Evolutionary conservation across 768 basidiomycete species (phyloP), one percentile per base, ranked within the genome.

Genomic region (Paxillus involutus): DNA sequence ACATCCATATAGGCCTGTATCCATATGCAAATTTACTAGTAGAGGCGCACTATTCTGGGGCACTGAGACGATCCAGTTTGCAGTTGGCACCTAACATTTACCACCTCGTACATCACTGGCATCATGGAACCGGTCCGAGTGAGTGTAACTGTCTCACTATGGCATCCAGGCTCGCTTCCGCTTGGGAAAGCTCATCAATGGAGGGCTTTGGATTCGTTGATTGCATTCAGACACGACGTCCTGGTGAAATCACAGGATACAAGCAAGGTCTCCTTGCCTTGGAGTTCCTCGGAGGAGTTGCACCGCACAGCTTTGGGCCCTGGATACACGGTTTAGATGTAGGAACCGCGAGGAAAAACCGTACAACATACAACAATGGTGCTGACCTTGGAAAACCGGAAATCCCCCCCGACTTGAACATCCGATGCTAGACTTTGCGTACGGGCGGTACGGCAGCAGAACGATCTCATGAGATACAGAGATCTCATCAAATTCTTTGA

Each of bases 351-450:
- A 26, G 26, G 26, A 26, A 26, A 26, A 26, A 3, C 26, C 26
- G 26, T 26, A 21, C 14, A 10, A 16, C 67, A n/a, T 17, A 1
- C 33, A 16, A 13, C n/a, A 43, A 47, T 9, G 39, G 43, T 26
- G 41, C 36, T 84, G 77, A 8, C 86, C 86, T 21, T 21, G 21
- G 21, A 21, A n/a, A 21, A 21, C 21, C 21, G 49, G 74, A 72
- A 17, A 79, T 73, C 58, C 84, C 61, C 4, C 83, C 86, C 4
- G 80, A 76, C 62, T 86, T 85, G 70, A 88, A 80, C 6, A 88
- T 56, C 0, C 79, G 21, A 21, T 21, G 26, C 6, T 3, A 5
- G 26, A 26, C 26, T 26, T 26, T 26, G 26, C 26, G 21, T 21
- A 21, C 21, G 21, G 21, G 21, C 21, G 21, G 26, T 26, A 6